Percentiles rank a stretch among this genome's conserved stretches.
Conservation (phyloP, 345 rosid species). For the Eucalyptus urophylla region DNA sequence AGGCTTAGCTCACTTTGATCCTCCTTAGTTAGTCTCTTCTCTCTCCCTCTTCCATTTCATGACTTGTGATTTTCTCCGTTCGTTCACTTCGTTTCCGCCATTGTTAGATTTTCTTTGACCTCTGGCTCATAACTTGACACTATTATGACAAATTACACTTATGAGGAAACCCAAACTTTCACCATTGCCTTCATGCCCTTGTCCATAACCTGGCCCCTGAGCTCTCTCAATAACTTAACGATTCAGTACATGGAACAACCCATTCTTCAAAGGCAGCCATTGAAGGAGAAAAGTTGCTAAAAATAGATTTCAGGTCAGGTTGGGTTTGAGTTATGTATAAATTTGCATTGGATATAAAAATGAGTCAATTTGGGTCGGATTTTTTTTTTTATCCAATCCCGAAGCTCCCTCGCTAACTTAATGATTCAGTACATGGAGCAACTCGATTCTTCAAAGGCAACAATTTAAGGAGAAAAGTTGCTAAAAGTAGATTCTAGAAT, state of each 20-base stretch:
- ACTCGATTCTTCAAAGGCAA: neutral
- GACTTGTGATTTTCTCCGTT: neutral
- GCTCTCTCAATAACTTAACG: neutral
- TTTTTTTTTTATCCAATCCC: no score
- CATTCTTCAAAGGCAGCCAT: neutral
- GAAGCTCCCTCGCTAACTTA: neutral
- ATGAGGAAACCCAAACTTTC: neutral
- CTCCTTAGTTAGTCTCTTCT: neutral
- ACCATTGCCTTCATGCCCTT: neutral
- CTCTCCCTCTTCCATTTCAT: neutral
- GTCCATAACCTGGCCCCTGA: neutral
- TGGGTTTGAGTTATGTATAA: neutral
- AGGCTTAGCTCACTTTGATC: neutral
- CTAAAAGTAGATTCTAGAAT: no score
- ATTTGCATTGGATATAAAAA: no score
- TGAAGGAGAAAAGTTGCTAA: no score
- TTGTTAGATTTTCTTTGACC: neutral
- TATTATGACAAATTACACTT: no score
- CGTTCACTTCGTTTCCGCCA: neutral
- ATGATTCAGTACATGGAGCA: neutral
- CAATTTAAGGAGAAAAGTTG: neutral
- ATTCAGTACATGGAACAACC: neutral
- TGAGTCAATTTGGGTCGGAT: neutral
- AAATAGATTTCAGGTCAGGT: no score
- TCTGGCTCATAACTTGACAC: neutral